Evolutionary conservation across 331 rosid species (phyloP).

Genomic region (Pyracantha coccinea): DNA sequence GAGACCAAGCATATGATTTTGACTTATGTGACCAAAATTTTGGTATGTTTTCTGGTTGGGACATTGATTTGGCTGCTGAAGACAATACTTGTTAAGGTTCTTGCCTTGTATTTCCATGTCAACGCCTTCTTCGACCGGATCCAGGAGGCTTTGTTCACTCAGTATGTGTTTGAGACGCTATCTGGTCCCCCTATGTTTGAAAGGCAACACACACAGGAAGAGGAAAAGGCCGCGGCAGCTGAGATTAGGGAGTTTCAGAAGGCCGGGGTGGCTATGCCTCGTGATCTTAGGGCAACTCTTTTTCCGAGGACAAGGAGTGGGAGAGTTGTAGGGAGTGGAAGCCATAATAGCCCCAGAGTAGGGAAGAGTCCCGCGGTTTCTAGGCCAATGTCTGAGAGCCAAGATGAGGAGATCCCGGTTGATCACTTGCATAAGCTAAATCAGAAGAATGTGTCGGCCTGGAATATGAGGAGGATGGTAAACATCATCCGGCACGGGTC

Average conservation of each 20-base stretch:
- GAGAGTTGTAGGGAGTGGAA: conserved; percentile 4
- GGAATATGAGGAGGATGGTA: conserved; percentile 30
- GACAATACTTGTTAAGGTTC: conserved; percentile 23
- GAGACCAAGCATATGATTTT: conserved; percentile 11
- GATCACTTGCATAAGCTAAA: conserved; percentile 18
- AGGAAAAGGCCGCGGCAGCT: conserved; percentile 12
- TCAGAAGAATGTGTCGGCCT: conserved; percentile 32
- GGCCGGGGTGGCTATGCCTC: conserved; percentile 14
- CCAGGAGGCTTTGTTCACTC: conserved; percentile 27
- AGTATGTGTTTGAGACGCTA: conserved; percentile 24
- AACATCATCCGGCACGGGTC: conserved; percentile 11
- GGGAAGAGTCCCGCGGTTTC: conserved; percentile 11
- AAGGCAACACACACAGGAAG: not conserved
- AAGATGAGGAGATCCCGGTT: conserved; percentile 20
- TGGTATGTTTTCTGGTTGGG: conserved; percentile 17
- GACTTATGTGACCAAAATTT: conserved; percentile 21
- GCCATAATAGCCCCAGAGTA: not conserved
- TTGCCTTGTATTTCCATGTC: conserved; percentile 30
- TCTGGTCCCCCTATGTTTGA: conserved; percentile 22
- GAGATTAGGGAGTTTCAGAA: conserved; percentile 16
- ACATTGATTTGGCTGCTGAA: conserved; percentile 23
- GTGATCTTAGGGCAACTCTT: conserved; percentile 17
- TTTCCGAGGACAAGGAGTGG: conserved; percentile 7
- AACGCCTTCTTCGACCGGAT: conserved; percentile 22
- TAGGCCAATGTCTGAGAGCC: not conserved